Percentiles rank a stretch among this genome's conserved stretches.
phyloP scores from a whole-genome alignment of 2,329 filamentous ascomycete genomes.

The Nothophaeocryptopus gaeumannii region DNA sequence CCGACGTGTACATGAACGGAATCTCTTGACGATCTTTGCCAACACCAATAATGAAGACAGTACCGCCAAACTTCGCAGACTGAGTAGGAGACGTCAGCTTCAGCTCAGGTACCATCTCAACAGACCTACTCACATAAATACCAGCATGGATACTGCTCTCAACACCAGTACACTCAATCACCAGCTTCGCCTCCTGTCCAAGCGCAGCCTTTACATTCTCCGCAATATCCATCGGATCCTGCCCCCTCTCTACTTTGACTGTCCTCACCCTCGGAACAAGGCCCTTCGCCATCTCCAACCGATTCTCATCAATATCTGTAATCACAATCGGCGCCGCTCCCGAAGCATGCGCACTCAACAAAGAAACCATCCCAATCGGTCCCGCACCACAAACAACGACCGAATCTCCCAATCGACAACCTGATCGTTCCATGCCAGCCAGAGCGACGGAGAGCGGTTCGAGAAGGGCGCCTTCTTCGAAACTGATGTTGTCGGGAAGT shows the following conservation, averaged over 20 bases:
- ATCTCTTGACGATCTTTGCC: slow-evolving; percentile 38
- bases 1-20: slow-evolving; percentile 40
- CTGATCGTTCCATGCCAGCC: slow-evolving; percentile 42
- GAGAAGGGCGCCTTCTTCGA: slow-evolving; percentile 46
- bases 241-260: slow-evolving; percentile 36
- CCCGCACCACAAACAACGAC: slow-evolving; percentile 39
- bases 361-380: slow-evolving; percentile 39
- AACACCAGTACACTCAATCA: slow-evolving; percentile 38
- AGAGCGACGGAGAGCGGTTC: slow-evolving; percentile 51
- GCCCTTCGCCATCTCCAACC: slow-evolving; percentile 39
- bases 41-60: slow-evolving; percentile 39
- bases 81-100: slow-evolving; percentile 17
- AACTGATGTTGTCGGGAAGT: slow-evolving; percentile 39
- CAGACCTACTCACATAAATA: slow-evolving; percentile 32
- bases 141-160: slow-evolving; percentile 32
- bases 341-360: slow-evolving; percentile 45
- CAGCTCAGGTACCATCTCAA: background rate
- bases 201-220: slow-evolving; percentile 36
- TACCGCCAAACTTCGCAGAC: slow-evolving; percentile 37
- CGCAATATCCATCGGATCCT: slow-evolving; percentile 37
- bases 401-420: slow-evolving; percentile 40
- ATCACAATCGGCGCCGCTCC: slow-evolving; percentile 46
- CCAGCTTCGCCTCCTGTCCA: slow-evolving; percentile 34
- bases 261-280: slow-evolving; percentile 39
- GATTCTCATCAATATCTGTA: slow-evolving; percentile 43